Evolutionary conservation across 1,284 basidiomycete genomes (phyloP), one percentile per base, ranked within the genome.

Genomic region (Cutaneotrichosporon spelunceum): DNA sequence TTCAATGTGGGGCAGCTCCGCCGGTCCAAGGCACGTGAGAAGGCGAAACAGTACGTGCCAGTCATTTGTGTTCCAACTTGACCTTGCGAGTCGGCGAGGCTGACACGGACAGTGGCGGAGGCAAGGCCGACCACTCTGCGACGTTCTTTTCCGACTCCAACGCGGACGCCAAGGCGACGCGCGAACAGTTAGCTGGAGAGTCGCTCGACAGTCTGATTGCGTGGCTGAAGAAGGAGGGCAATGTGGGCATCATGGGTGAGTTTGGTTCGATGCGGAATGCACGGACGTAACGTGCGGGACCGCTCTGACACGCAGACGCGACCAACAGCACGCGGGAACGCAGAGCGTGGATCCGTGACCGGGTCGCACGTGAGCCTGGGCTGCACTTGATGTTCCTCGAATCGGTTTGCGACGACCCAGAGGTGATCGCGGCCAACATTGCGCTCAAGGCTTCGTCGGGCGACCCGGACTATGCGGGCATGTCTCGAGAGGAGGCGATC

Each of bases 1-100:
- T 99, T 99, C 83, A 99, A 99, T 74, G 96, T 98, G 33, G 96
- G 96, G 5, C 95, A 99, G 77, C 82, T 98, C 23, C 86, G 95
- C 53, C 86, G 95, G 29, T 90, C 89, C 1, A 87, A 93, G 66
- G 94, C 94, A 5, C 85, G 84, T 21, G 50, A 58, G 48, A 84
- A 59, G 19, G 6, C 48, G 4, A n/a, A 29, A 23, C 19, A 34
- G 52, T 26, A 19, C 39, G 39, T 42, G 19, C 16, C 36, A 13
- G 8, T 33, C 30, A 33, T 33, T 11, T 33, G 30, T 14, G 19
- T 42, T 42, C 9, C 19, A 8, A 7, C 39, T n/a, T 27, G 54
- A 14, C 54, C 33, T 19, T 53, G 27, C 36, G 23, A 8, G n/a
- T n/a, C n/a, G n/a, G 26, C 5, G 13, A 27, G 48, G 34, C 53